Evolutionary conservation across 129 eudicot genomes (phyloP).

Genomic region (Mikania micrantha): DNA sequence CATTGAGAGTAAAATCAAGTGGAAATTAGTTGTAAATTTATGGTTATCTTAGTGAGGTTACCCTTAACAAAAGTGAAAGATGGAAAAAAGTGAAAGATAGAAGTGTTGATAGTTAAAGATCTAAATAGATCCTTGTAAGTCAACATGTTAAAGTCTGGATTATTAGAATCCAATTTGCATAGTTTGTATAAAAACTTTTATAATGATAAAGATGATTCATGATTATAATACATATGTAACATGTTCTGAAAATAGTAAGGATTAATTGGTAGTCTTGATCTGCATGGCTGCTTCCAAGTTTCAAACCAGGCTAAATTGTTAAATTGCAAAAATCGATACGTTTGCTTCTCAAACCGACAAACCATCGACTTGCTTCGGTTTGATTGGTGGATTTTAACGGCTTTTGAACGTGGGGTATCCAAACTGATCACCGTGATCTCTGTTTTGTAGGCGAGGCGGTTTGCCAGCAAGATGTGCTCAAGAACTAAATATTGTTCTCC

Average conservation of each 20-base stretch:
- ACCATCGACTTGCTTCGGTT: not conserved
- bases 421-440: not conserved
- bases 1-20: too few relatives aligned
- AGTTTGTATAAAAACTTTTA: too few relatives aligned
- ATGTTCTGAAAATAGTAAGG: not conserved
- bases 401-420: not conserved
- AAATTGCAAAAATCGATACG: not conserved
- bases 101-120: too few relatives aligned
- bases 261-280: not conserved
- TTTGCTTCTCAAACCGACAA: not conserved
- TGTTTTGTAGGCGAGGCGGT: constrained; percentile 75
- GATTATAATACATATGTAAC: not conserved
- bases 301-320: not conserved
- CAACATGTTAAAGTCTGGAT: too few relatives aligned
- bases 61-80: too few relatives aligned
- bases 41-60: too few relatives aligned
- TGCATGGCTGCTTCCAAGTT: not conserved
- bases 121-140: too few relatives aligned
- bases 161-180: too few relatives aligned
- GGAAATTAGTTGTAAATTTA: too few relatives aligned
- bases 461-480: constrained; percentile 64
- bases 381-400: not conserved
- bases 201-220: too few relatives aligned
- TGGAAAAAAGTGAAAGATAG: too few relatives aligned
- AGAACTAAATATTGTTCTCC: constrained; percentile 68